Base-by-base conservation (phyloP, 495 filamentous ascomycete genomes). In the Cairneyella variabilis region DNA sequence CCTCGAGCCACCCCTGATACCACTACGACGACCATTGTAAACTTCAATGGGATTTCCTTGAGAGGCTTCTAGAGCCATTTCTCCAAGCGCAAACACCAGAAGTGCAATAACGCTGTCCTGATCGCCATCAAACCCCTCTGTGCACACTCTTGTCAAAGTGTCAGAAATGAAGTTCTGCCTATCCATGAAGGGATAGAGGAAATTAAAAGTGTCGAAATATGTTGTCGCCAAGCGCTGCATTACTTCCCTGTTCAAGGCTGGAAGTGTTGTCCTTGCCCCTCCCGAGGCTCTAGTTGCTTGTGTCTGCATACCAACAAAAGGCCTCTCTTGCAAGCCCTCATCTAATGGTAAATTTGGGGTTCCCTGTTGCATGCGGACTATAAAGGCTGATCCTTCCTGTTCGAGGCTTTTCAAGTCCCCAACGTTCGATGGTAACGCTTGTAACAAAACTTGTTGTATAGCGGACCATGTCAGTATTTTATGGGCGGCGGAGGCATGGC, bases 391-490 rank as follows among this genome's bases (percentile, higher is more conserved):
- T 2, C 71, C 76, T 26, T 79, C 75, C 39, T 70, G 62, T 51
- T 73, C 65, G 26, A 71, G 38, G 8, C 45, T 49, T 46, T 69
- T 56, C n/a, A 61, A 26, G 41, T 64, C 58, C n/a, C 44, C 58
- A 6, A 57, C 20, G 49, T 52, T 51, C 17, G 58, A 56, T 10
- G 58, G 56, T 26, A 59, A 11, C 27, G 52, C 23, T 51, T 61
- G 55, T 4, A 61, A 38, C 21, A 80, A 62, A 1, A 77, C 63
- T 53, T 76, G 71, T 46, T 76, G 72, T 32, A 83, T 66, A 27
- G 70, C 70, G 2, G 80, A 79, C 80, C 80, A 84, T 7, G 71
- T 70, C 37, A 83, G 66, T 65, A 83, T 73, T 62, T 76, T 77
- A 59, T 83, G 78, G 22, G 77, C 74, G 1, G 77, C 73, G 22